These are phyloP conservation scores for Colletotrichum siamense DNA, from an alignment of 2,329 filamentous ascomycete genomes.

Conservation along the genomic window DNA sequence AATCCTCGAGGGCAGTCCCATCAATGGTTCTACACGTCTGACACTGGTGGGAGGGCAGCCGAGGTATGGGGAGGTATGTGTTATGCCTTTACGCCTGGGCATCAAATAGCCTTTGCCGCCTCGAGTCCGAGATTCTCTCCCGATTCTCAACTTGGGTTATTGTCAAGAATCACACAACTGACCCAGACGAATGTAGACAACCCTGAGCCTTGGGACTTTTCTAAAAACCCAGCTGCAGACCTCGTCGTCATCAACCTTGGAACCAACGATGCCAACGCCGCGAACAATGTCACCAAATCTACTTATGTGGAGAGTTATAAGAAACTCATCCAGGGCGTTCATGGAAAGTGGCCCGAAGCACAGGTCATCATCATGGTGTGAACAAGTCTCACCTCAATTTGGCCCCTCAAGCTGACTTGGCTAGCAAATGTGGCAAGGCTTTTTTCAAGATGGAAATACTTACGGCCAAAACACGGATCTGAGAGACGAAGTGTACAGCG, in stretches of 20 bases:
- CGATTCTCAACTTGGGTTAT: background rate
- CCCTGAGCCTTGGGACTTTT: conserved; percentile 51
- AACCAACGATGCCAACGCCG: conserved; percentile 50
- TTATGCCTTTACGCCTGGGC: background rate
- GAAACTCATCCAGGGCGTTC: conserved; percentile 50
- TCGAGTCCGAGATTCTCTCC: background rate
- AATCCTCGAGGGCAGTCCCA: conserved; percentile 53
- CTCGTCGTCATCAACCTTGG: conserved; percentile 53
- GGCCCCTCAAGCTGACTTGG: background rate
- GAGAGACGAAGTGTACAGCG: conserved; percentile 52
- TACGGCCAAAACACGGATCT: conserved; percentile 54
- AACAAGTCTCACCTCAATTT: background rate
- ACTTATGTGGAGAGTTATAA: conserved; percentile 46
- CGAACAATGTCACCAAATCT: conserved; percentile 43
- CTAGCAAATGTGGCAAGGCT: conserved; percentile 60
- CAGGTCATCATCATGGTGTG: conserved; percentile 50
- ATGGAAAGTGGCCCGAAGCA: conserved; percentile 50
- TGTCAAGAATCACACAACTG: background rate
- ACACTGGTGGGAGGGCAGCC: conserved; percentile 53
- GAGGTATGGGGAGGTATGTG: conserved; percentile 48
- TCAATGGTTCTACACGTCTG: conserved; percentile 64
- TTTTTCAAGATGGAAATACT: conserved; percentile 53
- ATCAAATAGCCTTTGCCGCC: background rate
- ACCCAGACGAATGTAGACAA: conserved; percentile 32
- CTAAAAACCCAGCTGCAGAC: conserved; percentile 44